Evolutionary conservation across 2,329 filamentous ascomycete species (phyloP).

Genomic region (Epichloe hybrida): DNA sequence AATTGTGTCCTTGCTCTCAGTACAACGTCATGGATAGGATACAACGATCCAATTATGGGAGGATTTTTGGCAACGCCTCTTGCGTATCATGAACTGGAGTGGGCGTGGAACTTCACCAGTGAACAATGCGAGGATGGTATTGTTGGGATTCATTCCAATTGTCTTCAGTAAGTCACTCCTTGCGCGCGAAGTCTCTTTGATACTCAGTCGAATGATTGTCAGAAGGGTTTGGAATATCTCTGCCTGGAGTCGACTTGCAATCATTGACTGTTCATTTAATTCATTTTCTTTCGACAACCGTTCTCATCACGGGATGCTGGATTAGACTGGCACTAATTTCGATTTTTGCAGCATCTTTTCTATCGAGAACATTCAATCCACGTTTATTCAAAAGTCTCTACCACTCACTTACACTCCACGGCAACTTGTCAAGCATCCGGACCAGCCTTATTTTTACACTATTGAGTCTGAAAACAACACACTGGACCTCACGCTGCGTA

Average conservation of each 20-base stretch:
- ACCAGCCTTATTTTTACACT: constrained; percentile 81
- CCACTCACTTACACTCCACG: constrained; percentile 82
- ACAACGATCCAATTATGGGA: constrained; percentile 75
- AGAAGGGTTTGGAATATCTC: constrained; percentile 32
- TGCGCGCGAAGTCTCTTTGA: too few species aligned
- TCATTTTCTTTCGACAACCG: too few species aligned
- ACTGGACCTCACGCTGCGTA: constrained; percentile 57
- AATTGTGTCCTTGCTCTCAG: constrained; percentile 80
- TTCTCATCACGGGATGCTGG: too few species aligned
- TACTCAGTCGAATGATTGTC: constrained; percentile 24
- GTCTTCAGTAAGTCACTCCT: too few species aligned
- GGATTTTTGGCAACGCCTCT: constrained; percentile 86
- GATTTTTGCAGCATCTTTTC: constrained; percentile 46
- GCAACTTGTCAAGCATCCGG: constrained; percentile 75
- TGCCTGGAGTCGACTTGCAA: too few species aligned
- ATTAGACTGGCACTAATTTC: too few species aligned
- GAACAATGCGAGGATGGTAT: constrained; percentile 88
- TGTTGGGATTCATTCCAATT: constrained; percentile 60
- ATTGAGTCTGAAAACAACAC: constrained; percentile 91
- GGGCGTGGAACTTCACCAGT: constrained; percentile 92
- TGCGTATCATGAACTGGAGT: constrained; percentile 77
- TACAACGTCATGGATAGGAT: constrained; percentile 87
- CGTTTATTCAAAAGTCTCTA: constrained; percentile 74
- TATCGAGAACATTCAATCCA: constrained; percentile 73
- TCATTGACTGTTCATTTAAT: too few species aligned